A percentile compares a stretch with the other conserved stretches of the same genome.
These are phyloP conservation scores for Malassezia equina DNA, from an alignment of 1,284 basidiomycete genomes.

Conservation along the genomic window DNA sequence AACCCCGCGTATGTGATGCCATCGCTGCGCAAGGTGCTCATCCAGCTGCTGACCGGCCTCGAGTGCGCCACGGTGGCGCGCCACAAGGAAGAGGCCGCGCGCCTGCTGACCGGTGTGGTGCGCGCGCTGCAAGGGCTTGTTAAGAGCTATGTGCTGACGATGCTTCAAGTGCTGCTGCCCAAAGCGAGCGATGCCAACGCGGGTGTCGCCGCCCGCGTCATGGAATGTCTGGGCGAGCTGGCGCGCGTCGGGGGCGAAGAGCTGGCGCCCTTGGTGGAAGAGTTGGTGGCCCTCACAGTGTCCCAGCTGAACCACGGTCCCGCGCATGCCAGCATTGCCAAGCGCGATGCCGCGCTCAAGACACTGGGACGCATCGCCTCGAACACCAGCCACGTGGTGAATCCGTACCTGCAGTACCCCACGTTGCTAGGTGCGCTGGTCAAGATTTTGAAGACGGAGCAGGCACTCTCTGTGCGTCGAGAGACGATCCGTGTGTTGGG, in stretches of 20 bases:
- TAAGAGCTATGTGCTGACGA: slow-evolving; percentile 92
- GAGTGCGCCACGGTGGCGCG: slow-evolving; percentile 88
- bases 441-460: slow-evolving; percentile 76
- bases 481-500: slow-evolving; percentile 89
- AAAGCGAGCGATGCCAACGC: slow-evolving; percentile 77
- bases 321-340: slow-evolving; percentile 26
- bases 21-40: slow-evolving; percentile 84
- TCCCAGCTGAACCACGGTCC: slow-evolving; percentile 65
- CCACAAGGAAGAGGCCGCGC: slow-evolving; percentile 55
- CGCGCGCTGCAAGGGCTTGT: slow-evolving; percentile 79
- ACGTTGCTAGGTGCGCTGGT: slow-evolving; percentile 77
- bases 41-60: slow-evolving; percentile 90
- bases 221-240: slow-evolving; percentile 89
- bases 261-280: slow-evolving; percentile 67
- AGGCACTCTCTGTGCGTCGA: slow-evolving; percentile 58
- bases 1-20: slow-evolving; percentile 99
- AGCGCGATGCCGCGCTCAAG: slow-evolving; percentile 80
- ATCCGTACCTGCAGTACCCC: slow-evolving; percentile 81
- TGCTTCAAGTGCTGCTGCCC: slow-evolving; percentile 78
- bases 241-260: slow-evolving; percentile 89
- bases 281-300: slow-evolving; percentile 82
- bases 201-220: slow-evolving; percentile 79
- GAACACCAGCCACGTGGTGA: slow-evolving; percentile 87
- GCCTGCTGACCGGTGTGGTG: slow-evolving; percentile 43
- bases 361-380: slow-evolving; percentile 91